A percentile compares a stretch with the other conserved stretches of the same genome.
Evolutionary conservation across 2,329 filamentous ascomycete species (phyloP).

Genomic region (Colletotrichum spaethianum): DNA sequence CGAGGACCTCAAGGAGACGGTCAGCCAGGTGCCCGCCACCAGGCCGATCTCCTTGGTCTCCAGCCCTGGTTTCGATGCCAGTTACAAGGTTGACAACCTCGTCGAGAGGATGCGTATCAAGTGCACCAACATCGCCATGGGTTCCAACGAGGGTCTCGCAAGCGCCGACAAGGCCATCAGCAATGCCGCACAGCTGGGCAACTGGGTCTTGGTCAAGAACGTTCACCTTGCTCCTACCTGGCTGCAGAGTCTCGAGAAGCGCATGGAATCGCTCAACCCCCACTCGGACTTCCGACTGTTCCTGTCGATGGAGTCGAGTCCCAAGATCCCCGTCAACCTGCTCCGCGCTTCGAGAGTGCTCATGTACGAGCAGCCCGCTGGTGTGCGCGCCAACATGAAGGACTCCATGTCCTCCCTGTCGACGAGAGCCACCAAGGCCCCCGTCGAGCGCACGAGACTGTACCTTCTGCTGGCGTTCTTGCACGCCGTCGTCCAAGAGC

Average conservation of each 20-base stretch:
- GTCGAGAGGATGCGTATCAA: constrained; percentile 86
- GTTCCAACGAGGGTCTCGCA: constrained; percentile 92
- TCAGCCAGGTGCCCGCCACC: constrained; percentile 85
- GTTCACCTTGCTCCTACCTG: constrained; percentile 96
- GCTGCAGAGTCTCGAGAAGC: constrained; percentile 97
- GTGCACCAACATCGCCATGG: constrained; percentile 99
- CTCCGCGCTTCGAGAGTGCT: constrained; percentile 93
- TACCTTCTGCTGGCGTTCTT: constrained; percentile 95
- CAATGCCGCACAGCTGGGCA: constrained; percentile 90
- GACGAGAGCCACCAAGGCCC: constrained; percentile 81
- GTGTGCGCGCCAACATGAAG: constrained; percentile 98
- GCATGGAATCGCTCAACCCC: constrained; percentile 94
- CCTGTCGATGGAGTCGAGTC: constrained; percentile 97
- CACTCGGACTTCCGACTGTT: constrained; percentile 95
- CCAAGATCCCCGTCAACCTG: constrained; percentile 96
- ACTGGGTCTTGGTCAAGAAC: constrained; percentile 99
- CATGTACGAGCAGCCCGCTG: constrained; percentile 98
- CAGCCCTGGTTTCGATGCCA: constrained; percentile 96
- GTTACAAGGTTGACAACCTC: constrained; percentile 97
- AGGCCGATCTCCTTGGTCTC: constrained; percentile 93
- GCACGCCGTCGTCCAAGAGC: constrained; percentile 95
- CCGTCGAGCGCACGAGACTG: constrained; percentile 90
- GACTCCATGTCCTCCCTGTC: constrained; percentile 91
- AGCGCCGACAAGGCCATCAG: constrained; percentile 96
- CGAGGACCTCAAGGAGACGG: constrained; percentile 88